Base-by-base conservation (phyloP, 495 filamentous ascomycete genomes). In the Physcia stellaris region DNA sequence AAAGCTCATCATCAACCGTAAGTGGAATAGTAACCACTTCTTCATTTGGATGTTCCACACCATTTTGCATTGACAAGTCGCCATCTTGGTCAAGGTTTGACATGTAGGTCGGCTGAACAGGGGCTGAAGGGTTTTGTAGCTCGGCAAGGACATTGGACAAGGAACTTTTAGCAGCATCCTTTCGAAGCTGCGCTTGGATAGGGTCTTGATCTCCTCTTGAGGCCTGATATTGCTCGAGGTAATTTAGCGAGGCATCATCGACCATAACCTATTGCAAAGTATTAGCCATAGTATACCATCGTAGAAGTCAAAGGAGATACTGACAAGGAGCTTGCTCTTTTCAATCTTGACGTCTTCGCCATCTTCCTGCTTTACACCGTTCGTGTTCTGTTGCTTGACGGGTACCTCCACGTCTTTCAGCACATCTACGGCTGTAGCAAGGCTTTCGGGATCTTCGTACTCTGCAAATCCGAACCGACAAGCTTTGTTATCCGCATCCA, bases 391-490 rank as follows among this genome's bases (percentile, higher is more conserved):
- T 55, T 70, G 79, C 64, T 84, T 83, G 40, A 80, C 62, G 41
- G 90, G 92, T 34, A 96, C 77, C 58, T 92, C 70, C 39, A 98
- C 67, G 52, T 86, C 80, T 61, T 75, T 79, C 51, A 95, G 72
- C 32, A 88, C 74, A 60, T 93, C 85, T 40, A 86, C 77, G 39
- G 88, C 90, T 35, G 78, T 78, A 61, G 76, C 76, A 48, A 99
- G 68, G 48, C 85, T 86, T 55, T 94, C 82, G 23, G 80, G 74
- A 61, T 96, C 86, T 42, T 94, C 88, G 61, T 81, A 99, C 62
- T 96, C 86, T 43, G 87, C 90, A 62, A 99, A 96, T 26, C 90
- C 92, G 63, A 96, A 96, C 38, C 76, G 75, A 54, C 79, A 83
- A 32, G 77, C 74, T 64, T 92, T 93, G 35, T 80, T 75, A 47